These are phyloP conservation scores for Ajuga reptans DNA, from an alignment of 305 asterid genomes.

Conservation along the genomic window DNA sequence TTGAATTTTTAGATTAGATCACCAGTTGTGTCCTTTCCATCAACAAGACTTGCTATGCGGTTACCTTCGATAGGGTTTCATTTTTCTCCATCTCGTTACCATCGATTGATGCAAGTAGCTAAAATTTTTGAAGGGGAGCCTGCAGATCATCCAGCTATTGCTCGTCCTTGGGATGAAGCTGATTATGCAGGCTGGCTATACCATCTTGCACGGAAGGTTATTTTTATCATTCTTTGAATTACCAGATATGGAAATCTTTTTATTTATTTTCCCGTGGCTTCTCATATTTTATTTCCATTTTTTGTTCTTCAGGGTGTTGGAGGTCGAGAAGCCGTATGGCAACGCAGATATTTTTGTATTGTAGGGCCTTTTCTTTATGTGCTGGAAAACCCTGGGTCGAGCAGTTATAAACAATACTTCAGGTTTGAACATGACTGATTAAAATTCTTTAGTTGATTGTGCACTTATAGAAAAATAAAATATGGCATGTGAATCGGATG, in stretches of 20 bases:
- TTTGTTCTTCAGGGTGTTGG: constrained; percentile 68
- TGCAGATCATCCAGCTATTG: constrained; percentile 35
- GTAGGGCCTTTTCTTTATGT: constrained; percentile 83
- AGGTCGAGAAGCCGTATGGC: constrained; percentile 97
- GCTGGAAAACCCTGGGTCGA: constrained; percentile 67
- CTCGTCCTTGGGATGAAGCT: constrained; percentile 80
- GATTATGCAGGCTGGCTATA: constrained; percentile 87
- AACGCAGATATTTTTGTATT: constrained; percentile 75
- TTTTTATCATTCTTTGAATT: constrained; percentile 7
- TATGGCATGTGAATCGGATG: neutral
- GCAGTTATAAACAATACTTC: constrained; percentile 64
- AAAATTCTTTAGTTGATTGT: neutral
- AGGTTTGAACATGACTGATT: constrained; percentile 42
- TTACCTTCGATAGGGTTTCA: constrained; percentile 81
- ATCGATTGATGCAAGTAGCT: constrained; percentile 83
- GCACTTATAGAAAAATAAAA: neutral
- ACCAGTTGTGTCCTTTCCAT: constrained; percentile 65
- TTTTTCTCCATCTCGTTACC: constrained; percentile 95
- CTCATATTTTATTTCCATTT: constrained; percentile 15
- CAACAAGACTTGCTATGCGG: constrained; percentile 75
- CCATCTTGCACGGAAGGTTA: constrained; percentile 74
- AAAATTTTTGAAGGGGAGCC: constrained; percentile 63
- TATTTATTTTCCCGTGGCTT: neutral
- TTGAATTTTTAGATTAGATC: constrained; percentile 59
- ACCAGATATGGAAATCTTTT: neutral